Evolutionary conservation across 805 yeast genomes (phyloP).

Genomic region (Maudiozyma barnettii): DNA sequence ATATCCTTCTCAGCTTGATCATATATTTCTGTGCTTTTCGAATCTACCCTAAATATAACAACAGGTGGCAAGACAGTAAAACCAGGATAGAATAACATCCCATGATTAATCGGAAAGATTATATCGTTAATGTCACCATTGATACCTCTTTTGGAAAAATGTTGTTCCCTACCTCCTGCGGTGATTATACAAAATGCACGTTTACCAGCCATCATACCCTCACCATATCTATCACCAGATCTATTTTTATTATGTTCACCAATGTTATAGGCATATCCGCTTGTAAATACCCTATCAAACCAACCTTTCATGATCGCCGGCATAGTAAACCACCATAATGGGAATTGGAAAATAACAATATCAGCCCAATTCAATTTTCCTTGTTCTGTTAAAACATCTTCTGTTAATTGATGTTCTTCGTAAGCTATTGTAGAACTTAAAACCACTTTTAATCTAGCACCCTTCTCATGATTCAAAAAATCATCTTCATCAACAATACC

Average conservation of each 20-base stretch:
- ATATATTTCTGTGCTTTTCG: not conserved
- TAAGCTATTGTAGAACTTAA: constrained; percentile 15
- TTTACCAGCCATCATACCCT: constrained; percentile 19
- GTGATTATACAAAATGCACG: constrained; percentile 8
- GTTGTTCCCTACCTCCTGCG: constrained; percentile 11
- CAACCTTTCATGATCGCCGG: constrained; percentile 27
- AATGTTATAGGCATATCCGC: constrained; percentile 19
- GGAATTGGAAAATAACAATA: constrained; percentile 20
- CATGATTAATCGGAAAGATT: constrained; percentile 20
- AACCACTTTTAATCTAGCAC: constrained; percentile 8
- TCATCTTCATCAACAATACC: constrained; percentile 14
- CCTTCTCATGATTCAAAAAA: constrained; percentile 11
- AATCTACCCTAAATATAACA: constrained; percentile 6
- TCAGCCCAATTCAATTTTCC: constrained; percentile 26
- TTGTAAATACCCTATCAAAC: constrained; percentile 21
- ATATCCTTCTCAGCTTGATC: constrained; percentile 2
- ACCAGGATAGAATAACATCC: constrained; percentile 19
- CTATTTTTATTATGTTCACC: constrained; percentile 7
- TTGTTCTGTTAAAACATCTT: constrained; percentile 24
- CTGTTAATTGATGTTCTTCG: constrained; percentile 10
- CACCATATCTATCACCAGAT: constrained; percentile 16
- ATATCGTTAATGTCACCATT: constrained; percentile 18
- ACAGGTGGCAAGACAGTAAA: constrained; percentile 16
- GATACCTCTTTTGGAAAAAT: constrained; percentile 14
- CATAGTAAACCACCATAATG: constrained; percentile 26